A percentile compares a stretch with the other conserved stretches of the same genome.
Conservation (phyloP, 441 rosid genomes). For the Adansonia grandidieri region DNA sequence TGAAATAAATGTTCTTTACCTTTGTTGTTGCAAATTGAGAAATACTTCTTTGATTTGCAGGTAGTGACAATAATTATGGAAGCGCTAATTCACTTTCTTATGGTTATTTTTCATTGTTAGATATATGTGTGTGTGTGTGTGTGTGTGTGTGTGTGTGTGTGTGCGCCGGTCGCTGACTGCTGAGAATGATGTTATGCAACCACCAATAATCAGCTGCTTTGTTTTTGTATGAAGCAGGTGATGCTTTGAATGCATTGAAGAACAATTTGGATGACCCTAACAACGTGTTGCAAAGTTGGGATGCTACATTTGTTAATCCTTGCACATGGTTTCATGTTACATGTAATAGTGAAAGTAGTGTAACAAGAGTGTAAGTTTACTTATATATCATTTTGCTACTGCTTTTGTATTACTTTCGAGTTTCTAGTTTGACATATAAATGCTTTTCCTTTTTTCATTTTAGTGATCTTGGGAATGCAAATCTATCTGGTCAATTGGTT, state of each 20-base stretch:
- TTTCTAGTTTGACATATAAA: constrained; percentile 15
- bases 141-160: too few species aligned
- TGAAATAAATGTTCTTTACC: background rate
- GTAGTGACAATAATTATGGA: background rate
- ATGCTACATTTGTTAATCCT: constrained; percentile 70
- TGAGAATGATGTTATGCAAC: background rate
- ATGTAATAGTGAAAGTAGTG: constrained; percentile 71
- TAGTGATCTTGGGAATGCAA: constrained; percentile 96
- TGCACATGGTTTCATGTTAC: constrained; percentile 83
- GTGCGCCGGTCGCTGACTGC: background rate
- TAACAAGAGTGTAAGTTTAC: constrained; percentile 70
- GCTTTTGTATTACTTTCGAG: background rate
- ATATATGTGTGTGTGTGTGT: too few species aligned
- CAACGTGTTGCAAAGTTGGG: constrained; percentile 81
- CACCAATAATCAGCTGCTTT: constrained; percentile 1
- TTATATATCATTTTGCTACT: background rate
- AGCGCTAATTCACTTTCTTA: background rate
- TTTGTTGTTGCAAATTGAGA: background rate
- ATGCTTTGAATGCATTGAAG: constrained; percentile 64
- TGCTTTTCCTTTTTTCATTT: constrained; percentile 22
- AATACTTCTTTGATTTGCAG: background rate
- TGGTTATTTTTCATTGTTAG: background rate
- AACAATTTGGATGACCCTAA: constrained; percentile 63
- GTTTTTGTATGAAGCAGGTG: constrained; percentile 42
- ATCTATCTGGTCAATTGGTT: constrained; percentile 82